These are phyloP conservation scores for Melastoma malabathricum DNA, from an alignment of 345 rosid genomes.

Conservation along the genomic window DNA sequence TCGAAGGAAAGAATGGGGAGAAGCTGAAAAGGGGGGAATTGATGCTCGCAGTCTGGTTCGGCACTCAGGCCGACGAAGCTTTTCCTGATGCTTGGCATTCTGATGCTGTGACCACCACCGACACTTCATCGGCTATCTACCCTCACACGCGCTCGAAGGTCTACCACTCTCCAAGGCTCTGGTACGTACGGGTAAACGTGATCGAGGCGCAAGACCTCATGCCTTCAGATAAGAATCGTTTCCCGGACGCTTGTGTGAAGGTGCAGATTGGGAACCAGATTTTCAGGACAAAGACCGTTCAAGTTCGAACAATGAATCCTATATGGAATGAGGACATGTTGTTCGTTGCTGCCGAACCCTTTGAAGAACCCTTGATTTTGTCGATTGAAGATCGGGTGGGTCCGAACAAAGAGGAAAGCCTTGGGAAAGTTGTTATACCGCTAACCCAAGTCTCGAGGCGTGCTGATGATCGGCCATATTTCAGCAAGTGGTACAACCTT, in stretches of 20 bases:
- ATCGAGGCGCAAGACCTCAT: conserved; percentile 82
- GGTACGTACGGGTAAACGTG: conserved; percentile 78
- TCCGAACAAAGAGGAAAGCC: conserved; percentile 52
- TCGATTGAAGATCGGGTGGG: conserved; percentile 60
- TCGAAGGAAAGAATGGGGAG: conserved; percentile 56
- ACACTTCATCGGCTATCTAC: conserved; percentile 28
- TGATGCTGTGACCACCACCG: conserved; percentile 46
- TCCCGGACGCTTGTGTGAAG: conserved; percentile 60
- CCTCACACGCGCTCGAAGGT: conserved; percentile 68
- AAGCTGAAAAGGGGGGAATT: conserved; percentile 49
- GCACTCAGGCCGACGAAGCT: conserved; percentile 95
- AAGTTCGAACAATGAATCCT: conserved; percentile 40
- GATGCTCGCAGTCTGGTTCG: conserved; percentile 93
- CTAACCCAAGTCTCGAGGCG: conserved; percentile 37
- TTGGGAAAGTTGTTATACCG: conserved; percentile 43
- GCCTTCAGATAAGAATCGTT: conserved; percentile 36
- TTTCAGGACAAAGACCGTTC: conserved; percentile 49
- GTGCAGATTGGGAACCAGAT: conserved; percentile 55
- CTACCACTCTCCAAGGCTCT: conserved; percentile 80
- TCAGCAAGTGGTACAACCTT: conserved; percentile 46
- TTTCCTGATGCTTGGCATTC: conserved; percentile 86
- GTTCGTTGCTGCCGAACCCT: conserved; percentile 85
- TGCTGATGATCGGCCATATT: conserved; percentile 36
- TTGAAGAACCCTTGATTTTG: conserved; percentile 53
- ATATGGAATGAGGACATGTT: conserved; percentile 85